These are phyloP conservation scores for Dactylellina haptotyla DNA, from an alignment of 2,329 filamentous ascomycete species.

Conservation along the genomic window DNA sequence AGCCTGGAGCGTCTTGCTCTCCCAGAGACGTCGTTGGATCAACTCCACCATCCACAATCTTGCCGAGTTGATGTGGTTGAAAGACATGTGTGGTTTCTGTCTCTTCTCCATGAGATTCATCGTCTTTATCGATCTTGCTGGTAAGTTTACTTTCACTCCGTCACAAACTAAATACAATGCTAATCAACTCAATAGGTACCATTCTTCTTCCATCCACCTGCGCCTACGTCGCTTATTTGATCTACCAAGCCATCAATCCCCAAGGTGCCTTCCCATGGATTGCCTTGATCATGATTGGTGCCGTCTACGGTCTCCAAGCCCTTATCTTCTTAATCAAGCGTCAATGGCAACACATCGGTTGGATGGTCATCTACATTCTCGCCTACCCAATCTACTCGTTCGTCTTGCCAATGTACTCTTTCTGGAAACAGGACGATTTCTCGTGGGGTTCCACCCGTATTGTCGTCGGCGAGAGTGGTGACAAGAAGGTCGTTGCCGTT, in stretches of 20 bases:
- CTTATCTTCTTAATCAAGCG: constrained; percentile 96
- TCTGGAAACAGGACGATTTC: constrained; percentile 99
- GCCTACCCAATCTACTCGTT: constrained; percentile 95
- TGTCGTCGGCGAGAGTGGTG: constrained; percentile 91
- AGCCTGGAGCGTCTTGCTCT: constrained; percentile 90
- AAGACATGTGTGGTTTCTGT: constrained; percentile 98
- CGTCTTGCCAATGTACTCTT: constrained; percentile 90
- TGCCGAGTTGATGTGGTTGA: constrained; percentile 85
- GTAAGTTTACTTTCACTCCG: constrained; percentile 60
- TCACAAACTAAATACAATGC: background rate
- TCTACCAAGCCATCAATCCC: constrained; percentile 77
- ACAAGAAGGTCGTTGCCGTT: constrained; percentile 87
- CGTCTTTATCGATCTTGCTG: constrained; percentile 91
- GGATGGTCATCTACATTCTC: constrained; percentile 99
- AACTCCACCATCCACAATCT: constrained; percentile 99
- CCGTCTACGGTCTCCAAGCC: constrained; percentile 93
- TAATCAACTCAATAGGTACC: constrained; percentile 64
- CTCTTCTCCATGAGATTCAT: constrained; percentile 98
- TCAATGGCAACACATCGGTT: constrained; percentile 97
- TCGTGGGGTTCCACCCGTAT: constrained; percentile 98
- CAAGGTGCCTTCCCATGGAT: constrained; percentile 83
- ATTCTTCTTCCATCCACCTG: constrained; percentile 90
- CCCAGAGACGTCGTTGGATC: constrained; percentile 99
- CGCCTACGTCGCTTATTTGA: constrained; percentile 84
- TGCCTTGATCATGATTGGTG: constrained; percentile 87